Evolutionary conservation across 192 early-diverging fungal genomes (phyloP).

Genomic region (Coemansia sp.): DNA sequence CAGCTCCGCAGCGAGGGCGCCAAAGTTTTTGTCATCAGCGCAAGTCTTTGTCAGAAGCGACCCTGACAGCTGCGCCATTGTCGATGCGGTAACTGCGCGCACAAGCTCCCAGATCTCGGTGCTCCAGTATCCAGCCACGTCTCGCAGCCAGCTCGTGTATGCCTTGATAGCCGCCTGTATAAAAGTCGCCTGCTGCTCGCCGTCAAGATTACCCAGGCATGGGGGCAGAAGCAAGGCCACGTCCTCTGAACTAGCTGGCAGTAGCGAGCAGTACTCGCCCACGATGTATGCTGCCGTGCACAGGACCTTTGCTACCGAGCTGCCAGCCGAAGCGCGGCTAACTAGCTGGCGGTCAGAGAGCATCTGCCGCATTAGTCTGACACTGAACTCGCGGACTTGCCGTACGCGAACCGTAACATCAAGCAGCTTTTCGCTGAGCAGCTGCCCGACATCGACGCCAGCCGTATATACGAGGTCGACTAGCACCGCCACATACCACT

Average conservation of each 20-base stretch:
- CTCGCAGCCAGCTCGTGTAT: conserved; percentile 53
- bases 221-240: conserved; percentile 73
- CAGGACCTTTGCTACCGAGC: conserved; percentile 66
- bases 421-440: conserved; percentile 77
- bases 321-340: conserved; percentile 67
- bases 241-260: conserved; percentile 57
- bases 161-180: conserved; percentile 48
- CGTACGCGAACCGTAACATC: conserved; percentile 91
- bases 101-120: conserved; percentile 44
- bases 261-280: conserved; percentile 82
- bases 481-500: conserved; percentile 92
- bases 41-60: conserved; percentile 2
- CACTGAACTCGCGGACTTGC: conserved; percentile 77
- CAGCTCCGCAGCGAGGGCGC: conserved; percentile 37
- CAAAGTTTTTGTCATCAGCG: conserved; percentile 3
- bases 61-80: conserved; percentile 22
- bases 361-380: conserved; percentile 74
- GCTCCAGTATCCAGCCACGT: conserved; percentile 48
- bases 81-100: conserved; percentile 24
- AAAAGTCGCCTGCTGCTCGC: conserved; percentile 37
- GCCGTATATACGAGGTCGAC: conserved; percentile 76
- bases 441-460: conserved; percentile 74
- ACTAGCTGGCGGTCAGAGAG: conserved; percentile 70
- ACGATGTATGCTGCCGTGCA: conserved; percentile 90
- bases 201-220: conserved; percentile 46